These are phyloP conservation scores for Meyerozyma sp. DNA, from an alignment of 1,139 yeast species.

Conservation along the genomic window DNA sequence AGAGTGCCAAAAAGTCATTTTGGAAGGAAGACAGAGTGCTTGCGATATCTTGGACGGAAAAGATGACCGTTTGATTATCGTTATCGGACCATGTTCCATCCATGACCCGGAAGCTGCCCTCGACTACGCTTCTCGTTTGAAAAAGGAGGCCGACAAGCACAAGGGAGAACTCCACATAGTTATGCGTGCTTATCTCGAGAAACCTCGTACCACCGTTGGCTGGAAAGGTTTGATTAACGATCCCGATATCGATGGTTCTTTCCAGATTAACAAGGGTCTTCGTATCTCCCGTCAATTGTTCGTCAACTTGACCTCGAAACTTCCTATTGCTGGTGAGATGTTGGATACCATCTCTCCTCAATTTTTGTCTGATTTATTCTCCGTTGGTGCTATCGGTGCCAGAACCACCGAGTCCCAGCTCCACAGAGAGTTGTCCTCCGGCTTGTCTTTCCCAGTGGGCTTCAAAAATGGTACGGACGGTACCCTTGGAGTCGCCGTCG, in stretches of 20 bases:
- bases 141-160: constrained; percentile 54
- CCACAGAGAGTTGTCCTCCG: constrained; percentile 94
- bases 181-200: constrained; percentile 97
- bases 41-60: constrained; percentile 65
- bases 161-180: constrained; percentile 76
- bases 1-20: constrained; percentile 54
- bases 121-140: constrained; percentile 73
- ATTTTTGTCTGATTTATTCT: constrained; percentile 82
- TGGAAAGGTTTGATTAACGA: constrained; percentile 98
- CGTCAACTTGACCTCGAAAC: constrained; percentile 62
- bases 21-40: constrained; percentile 73
- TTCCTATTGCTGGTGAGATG: constrained; percentile 97
- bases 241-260: constrained; percentile 92
- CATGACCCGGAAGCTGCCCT: constrained; percentile 92
- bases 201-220: constrained; percentile 98
- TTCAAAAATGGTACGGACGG: constrained; percentile 98
- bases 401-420: constrained; percentile 96
- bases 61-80: constrained; percentile 75
- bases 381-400: constrained; percentile 96
- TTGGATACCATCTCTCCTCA: constrained; percentile 96
- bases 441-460: constrained; percentile 93
- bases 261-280: constrained; percentile 91
- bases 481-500: constrained; percentile 83
- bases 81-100: constrained; percentile 95
- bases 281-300: constrained; percentile 84